Percentiles rank a stretch among this genome's conserved stretches.
Evolutionary conservation across 805 yeast genomes (phyloP).

Genomic region (Sugiyamaella smithiae): DNA sequence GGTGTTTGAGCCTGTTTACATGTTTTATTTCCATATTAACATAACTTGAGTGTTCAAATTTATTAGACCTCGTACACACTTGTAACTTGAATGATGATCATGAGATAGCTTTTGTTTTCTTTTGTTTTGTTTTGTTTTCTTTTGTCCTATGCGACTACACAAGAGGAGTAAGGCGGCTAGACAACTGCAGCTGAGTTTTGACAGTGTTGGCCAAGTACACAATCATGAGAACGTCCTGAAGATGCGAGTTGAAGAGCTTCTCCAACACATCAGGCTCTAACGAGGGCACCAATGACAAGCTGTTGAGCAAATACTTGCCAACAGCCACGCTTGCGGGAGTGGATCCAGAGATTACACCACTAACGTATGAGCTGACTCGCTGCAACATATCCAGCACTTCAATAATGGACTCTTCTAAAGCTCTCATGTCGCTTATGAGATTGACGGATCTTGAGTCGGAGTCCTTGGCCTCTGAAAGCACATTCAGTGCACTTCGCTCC

Average conservation of each 20-base stretch:
- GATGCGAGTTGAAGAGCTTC: conserved; percentile 62
- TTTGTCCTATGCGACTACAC: conserved; percentile 31
- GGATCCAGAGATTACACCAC: conserved; percentile 27
- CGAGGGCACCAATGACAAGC: conserved; percentile 38
- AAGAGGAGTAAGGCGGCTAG: conserved; percentile 66
- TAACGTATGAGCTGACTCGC: conserved; percentile 37
- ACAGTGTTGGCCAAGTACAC: conserved; percentile 80
- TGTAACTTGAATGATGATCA: no score
- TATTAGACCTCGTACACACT: no score
- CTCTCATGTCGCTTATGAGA: conserved; percentile 33
- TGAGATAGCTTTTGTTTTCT: no score
- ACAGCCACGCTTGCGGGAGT: conserved; percentile 42
- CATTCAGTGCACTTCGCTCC: conserved; percentile 43
- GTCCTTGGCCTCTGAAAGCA: conserved; percentile 35
- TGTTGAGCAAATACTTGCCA: conserved; percentile 62
- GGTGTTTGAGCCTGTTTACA: no score
- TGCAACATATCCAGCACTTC: conserved; percentile 40
- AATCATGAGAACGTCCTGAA: conserved; percentile 77
- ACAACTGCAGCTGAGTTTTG: conserved; percentile 77
- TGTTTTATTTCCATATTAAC: no score
- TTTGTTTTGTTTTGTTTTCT: not conserved
- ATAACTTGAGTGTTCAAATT: no score
- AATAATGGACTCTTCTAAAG: conserved; percentile 35
- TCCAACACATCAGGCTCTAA: conserved; percentile 51
- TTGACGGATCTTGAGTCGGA: conserved; percentile 32